Evolutionary conservation across 1,284 basidiomycete species (phyloP).

Genomic region (Sporisorium reilianum): DNA sequence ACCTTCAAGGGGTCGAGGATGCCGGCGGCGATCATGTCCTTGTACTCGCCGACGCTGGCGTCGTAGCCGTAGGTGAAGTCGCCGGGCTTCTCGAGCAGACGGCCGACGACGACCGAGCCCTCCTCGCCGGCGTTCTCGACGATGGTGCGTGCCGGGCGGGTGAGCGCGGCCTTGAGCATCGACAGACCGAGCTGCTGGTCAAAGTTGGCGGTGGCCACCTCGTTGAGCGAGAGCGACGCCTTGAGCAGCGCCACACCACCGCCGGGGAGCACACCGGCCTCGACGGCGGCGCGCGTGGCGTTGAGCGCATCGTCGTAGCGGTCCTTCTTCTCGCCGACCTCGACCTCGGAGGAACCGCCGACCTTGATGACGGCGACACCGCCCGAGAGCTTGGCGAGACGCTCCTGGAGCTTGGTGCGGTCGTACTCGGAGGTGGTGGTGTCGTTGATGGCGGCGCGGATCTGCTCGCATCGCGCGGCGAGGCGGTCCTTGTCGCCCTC

Average conservation of each 20-base stretch:
- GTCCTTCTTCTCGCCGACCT: conserved; percentile 99
- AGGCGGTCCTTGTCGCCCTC: conserved; percentile 71
- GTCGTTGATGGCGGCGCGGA: conserved; percentile 86
- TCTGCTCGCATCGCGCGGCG: conserved; percentile 82
- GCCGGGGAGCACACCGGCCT: conserved; percentile 92
- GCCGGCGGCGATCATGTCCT: conserved; percentile 92
- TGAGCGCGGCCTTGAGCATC: conserved; percentile 90
- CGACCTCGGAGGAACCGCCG: conserved; percentile 91
- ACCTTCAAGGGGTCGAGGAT: conserved; percentile 77
- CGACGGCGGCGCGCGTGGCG: conserved; percentile 95
- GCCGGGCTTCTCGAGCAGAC: conserved; percentile 65
- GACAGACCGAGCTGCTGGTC: conserved; percentile 96
- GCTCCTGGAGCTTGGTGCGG: conserved; percentile 94
- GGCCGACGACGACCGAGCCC: conserved; percentile 90
- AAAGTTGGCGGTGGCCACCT: conserved; percentile 88
- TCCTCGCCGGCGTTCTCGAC: conserved; percentile 96
- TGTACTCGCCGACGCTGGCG: conserved; percentile 88
- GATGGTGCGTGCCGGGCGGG: conserved; percentile 83
- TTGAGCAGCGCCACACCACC: conserved; percentile 92
- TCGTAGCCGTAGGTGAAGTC: conserved; percentile 79
- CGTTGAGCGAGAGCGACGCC: conserved; percentile 84
- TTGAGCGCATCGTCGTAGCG: conserved; percentile 97
- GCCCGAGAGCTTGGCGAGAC: conserved; percentile 92
- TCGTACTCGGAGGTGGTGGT: conserved; percentile 91
- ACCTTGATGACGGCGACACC: conserved; percentile 99